Percentiles rank a stretch among this genome's conserved stretches.
Conservation (phyloP, 2,329 filamentous ascomycete genomes). For the Tolypocladium amazonense region DNA sequence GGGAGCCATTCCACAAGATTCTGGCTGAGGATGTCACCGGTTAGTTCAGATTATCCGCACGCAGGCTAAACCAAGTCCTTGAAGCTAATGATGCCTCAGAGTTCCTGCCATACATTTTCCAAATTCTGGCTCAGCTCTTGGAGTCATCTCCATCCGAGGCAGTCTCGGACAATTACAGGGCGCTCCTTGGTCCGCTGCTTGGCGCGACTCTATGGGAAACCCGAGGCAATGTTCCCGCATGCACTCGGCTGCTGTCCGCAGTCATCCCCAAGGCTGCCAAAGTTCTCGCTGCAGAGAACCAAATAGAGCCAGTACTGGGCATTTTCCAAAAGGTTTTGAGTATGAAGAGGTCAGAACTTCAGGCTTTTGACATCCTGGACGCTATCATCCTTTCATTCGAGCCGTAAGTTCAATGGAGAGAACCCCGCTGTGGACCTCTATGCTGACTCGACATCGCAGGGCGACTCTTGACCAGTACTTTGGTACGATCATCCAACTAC, state of each 20-base stretch:
- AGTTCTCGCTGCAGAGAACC: constrained; percentile 65
- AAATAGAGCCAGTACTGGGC: constrained; percentile 79
- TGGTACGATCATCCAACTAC: constrained; percentile 64
- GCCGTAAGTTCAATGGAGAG: constrained; percentile 37
- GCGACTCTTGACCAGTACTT: constrained; percentile 65
- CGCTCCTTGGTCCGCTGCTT: constrained; percentile 67
- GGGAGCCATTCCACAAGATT: constrained; percentile 71
- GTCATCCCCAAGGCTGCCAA: constrained; percentile 70
- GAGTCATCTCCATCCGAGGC: constrained; percentile 74
- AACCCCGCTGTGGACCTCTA: neutral
- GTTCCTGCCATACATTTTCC: constrained; percentile 94
- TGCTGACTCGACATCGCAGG: constrained; percentile 25
- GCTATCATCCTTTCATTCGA: constrained; percentile 64
- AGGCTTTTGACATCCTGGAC: constrained; percentile 86
- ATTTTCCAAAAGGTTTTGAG: constrained; percentile 88
- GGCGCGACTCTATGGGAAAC: constrained; percentile 82
- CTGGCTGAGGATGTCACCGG: constrained; percentile 73
- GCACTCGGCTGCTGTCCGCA: constrained; percentile 73
- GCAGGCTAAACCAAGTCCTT: neutral
- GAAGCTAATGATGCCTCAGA: constrained; percentile 38
- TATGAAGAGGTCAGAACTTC: constrained; percentile 72
- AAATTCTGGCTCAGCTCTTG: constrained; percentile 82
- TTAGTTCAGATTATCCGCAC: constrained; percentile 23
- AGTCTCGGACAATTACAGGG: constrained; percentile 71
- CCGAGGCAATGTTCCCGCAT: constrained; percentile 83